Conservation (phyloP, 345 rosid species). For the Viola odorata region DNA sequence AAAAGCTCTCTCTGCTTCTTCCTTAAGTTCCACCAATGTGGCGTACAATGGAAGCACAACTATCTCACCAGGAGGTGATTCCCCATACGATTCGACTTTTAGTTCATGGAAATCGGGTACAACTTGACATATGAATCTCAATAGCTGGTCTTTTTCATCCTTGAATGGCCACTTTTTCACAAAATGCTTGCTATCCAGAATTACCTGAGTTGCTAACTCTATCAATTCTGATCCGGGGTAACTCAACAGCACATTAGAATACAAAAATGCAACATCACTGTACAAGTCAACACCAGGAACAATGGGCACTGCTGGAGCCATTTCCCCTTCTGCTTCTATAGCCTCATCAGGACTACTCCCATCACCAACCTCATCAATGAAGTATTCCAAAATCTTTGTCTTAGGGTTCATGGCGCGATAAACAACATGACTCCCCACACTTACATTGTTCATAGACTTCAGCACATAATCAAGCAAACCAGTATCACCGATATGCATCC, state of each 20-base stretch:
- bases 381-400: conserved; percentile 66
- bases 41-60: conserved; percentile 54
- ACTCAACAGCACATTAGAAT: conserved; percentile 45
- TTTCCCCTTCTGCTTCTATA: conserved; percentile 16
- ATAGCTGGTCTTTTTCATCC: conserved; percentile 39
- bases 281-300: conserved; percentile 48
- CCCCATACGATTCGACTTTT: conserved; percentile 19
- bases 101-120: conserved; percentile 30
- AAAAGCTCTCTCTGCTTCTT: conserved; percentile 46
- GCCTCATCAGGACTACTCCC: conserved; percentile 2
- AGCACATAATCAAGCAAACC: conserved; percentile 81
- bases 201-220: conserved; percentile 41
- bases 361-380: conserved; percentile 45
- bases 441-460: conserved; percentile 76
- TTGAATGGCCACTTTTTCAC: conserved; percentile 64
- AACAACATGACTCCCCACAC: conserved; percentile 48
- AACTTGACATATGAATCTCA: conserved; percentile 52
- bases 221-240: conserved; percentile 50
- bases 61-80: conserved; percentile 53
- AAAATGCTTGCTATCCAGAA: conserved; percentile 71
- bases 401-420: conserved; percentile 51
- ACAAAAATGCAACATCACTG: conserved; percentile 45
- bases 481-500: conserved; percentile 85
- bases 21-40: conserved; percentile 60
- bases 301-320: conserved; percentile 8